A percentile compares a stretch with the other conserved stretches of the same genome.
These are phyloP conservation scores for Bromus sterilis DNA, from an alignment of 176 grass and related monocot species.

Conservation along the genomic window DNA sequence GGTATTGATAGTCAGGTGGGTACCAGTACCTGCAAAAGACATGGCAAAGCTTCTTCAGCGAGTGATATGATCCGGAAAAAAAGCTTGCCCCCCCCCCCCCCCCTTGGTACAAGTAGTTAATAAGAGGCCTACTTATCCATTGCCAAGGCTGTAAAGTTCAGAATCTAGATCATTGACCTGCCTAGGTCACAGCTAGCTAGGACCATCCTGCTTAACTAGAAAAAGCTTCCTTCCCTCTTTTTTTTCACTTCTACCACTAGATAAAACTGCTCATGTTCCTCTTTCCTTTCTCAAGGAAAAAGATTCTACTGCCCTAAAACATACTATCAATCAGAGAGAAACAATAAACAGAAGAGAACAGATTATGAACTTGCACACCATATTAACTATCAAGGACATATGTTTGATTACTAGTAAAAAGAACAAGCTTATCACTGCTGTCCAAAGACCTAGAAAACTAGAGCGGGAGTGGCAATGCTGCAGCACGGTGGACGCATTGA, in stretches of 20 bases:
- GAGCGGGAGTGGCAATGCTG: background rate
- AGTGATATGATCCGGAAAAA: slow-evolving; percentile 8
- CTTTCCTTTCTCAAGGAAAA: background rate
- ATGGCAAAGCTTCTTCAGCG: slow-evolving; percentile 32
- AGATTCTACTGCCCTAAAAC: background rate
- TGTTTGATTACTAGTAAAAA: background rate
- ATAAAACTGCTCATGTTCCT: background rate
- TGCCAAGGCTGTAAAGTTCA: slow-evolving; percentile 35
- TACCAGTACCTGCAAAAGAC: slow-evolving; percentile 82
- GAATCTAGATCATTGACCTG: slow-evolving; percentile 23
- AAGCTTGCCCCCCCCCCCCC: too few species aligned
- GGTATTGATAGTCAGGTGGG: slow-evolving; percentile 80
- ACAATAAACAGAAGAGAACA: too few species aligned
- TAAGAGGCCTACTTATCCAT: slow-evolving; percentile 24
- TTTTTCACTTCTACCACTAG: background rate
- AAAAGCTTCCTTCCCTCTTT: background rate
- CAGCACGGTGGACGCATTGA: background rate
- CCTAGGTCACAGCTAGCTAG: background rate
- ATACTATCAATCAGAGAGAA: too few species aligned
- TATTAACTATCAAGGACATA: too few species aligned
- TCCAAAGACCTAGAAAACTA: background rate
- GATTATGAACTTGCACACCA: too few species aligned
- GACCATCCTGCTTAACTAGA: background rate
- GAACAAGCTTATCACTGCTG: background rate
- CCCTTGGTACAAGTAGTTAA: too few species aligned